phyloP scores from a whole-genome alignment of 768 basidiomycete genomes.

The Lanmaoa pseudosensibilis region DNA sequence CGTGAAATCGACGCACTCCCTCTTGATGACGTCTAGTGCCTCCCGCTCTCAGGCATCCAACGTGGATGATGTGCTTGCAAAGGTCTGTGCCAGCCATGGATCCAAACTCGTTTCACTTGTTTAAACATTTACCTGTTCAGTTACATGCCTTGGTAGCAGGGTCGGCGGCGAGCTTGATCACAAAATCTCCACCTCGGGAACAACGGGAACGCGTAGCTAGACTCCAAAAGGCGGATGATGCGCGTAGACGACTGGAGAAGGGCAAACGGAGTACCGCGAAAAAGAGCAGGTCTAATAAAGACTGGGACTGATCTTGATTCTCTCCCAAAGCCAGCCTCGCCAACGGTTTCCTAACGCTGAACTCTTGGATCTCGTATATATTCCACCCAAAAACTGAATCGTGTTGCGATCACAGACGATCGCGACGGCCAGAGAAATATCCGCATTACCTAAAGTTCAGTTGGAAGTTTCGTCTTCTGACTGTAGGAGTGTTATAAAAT shows the following conservation, averaged over 20 bases:
- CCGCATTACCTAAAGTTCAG: no score
- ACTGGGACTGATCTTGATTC: conserved; percentile 23
- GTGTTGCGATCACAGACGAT: no score
- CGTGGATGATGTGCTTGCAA: conserved; percentile 66
- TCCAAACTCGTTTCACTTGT: neutral
- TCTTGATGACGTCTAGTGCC: conserved; percentile 66
- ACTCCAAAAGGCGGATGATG: conserved; percentile 22
- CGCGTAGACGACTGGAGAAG: conserved; percentile 28
- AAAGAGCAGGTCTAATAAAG: conserved; percentile 27
- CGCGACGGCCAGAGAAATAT: no score
- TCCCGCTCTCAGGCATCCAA: conserved; percentile 81
- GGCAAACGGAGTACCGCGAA: conserved; percentile 27
- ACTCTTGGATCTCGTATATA: neutral
- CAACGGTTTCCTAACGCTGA: no score
- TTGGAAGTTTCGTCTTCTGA: no score
- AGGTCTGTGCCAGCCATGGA: conserved; percentile 39
- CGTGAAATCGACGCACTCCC: conserved; percentile 63
- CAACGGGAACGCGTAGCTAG: conserved; percentile 28
- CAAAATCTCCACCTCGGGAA: conserved; percentile 21
- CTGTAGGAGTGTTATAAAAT: no score
- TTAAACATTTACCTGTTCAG: conserved; percentile 10
- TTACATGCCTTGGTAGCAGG: conserved; percentile 27
- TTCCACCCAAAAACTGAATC: no score
- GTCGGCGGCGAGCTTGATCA: conserved; percentile 25
- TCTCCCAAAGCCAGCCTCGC: neutral